phyloP scores from a whole-genome alignment of 345 rosid species.

The Eucalyptus erythrocorys region DNA sequence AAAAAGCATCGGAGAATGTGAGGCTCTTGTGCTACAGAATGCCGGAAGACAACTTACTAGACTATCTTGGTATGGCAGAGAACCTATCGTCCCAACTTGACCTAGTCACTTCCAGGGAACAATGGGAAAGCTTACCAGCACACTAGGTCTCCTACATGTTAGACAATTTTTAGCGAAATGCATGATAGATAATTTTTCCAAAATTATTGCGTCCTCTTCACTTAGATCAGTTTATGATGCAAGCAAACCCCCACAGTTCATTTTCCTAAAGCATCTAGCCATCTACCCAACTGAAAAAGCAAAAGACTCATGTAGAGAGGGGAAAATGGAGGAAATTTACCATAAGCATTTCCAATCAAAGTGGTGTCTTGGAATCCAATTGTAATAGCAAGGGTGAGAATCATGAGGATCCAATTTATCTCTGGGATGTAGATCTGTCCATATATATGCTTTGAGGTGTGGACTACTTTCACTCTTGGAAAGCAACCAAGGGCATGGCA shows the following conservation, averaged over 20 bases:
- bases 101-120: not conserved
- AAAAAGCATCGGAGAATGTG: not conserved
- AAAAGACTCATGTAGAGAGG: not conserved
- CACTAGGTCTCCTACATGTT: not conserved
- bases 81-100: not conserved
- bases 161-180: not conserved
- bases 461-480: slow-evolving; percentile 90
- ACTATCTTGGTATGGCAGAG: not conserved
- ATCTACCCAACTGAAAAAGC: not conserved
- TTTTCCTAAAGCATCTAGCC: not conserved
- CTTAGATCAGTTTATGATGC: not conserved
- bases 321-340: slow-evolving; percentile 18
- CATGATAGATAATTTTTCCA: not conserved
- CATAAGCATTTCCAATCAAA: slow-evolving; percentile 88
- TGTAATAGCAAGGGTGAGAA: slow-evolving; percentile 73
- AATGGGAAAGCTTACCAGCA: not conserved
- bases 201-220: not conserved
- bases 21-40: not conserved
- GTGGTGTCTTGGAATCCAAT: slow-evolving; percentile 71
- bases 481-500: slow-evolving; percentile 96
- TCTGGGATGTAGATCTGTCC: slow-evolving; percentile 97
- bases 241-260: not conserved
- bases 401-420: slow-evolving; percentile 95
- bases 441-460: slow-evolving; percentile 69
- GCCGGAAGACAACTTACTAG: not conserved